Base-by-base conservation (phyloP, 73 alveolate species). In the Paraurostyla sp. region DNA sequence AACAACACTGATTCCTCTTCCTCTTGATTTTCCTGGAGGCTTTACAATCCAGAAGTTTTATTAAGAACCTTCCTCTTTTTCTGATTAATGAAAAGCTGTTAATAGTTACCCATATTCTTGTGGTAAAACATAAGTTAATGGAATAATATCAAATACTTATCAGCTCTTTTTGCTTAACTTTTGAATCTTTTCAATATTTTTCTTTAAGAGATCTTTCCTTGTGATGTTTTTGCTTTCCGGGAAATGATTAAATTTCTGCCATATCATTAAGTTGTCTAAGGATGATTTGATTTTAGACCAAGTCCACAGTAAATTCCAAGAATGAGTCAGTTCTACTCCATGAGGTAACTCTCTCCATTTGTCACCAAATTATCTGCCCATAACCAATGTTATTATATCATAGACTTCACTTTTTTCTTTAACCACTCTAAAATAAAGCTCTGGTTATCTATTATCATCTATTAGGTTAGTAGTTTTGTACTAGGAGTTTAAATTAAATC, bases 231-330 rank as follows among this genome's bases (percentile, higher is more conserved):
- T 96, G 50, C 91, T 94, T 54, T 96, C 93, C 30, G 98, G 96
- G 82, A 96, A 97, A 78, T 97, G 99, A 90, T 97, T 97, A 45
- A 97, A 99, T 78, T 95, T 94, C 75, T 98, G 97, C 93, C 97
- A 98, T 13, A 96, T 93, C 51, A 98, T 68, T 30, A 98, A 91
- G 62, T 97, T 97, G 35, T 94, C 83, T 60, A 96, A 84, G 42
- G 96, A 98, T n/a, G 97, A 88, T 42, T 95, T 86, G 4, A 99
- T 99, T 42, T 97, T 95, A 9, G 99, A 94, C 99, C 99, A 98
- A 6, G 99, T 96, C 99, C 99, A 98, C 91, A 97, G 92, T 45
- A 98, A 86, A 91, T 98, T 98, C 99, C 99, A 98, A 20, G 99
- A 93, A 71, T 96, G 92, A 15, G 98, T 92, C 11, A 98, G 88